Conservation (phyloP, 106 monocot species). For the Apostasia shenzhenica region DNA sequence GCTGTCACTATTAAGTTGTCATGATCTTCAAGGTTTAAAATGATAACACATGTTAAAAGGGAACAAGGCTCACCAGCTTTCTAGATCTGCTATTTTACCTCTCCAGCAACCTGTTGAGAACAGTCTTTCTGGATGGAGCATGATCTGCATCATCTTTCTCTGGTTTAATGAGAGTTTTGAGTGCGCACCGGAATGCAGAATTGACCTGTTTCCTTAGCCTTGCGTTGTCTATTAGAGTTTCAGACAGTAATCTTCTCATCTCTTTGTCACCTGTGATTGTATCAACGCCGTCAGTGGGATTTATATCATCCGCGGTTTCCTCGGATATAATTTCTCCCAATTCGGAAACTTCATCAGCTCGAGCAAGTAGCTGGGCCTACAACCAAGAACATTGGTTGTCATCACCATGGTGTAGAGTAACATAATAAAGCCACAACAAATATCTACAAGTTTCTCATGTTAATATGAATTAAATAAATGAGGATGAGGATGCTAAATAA, state of each 20-base stretch:
- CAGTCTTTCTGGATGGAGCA: conserved; percentile 29
- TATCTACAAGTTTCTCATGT: no score
- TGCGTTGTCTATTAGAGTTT: conserved; percentile 70
- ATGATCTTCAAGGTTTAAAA: no score
- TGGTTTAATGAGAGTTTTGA: conserved; percentile 31
- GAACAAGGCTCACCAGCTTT: no score
- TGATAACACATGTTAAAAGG: no score
- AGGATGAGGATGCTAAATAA: no score
- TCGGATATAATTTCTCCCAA: conserved; percentile 9
- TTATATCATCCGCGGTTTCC: conserved; percentile 13
- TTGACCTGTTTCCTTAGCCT: conserved; percentile 63
- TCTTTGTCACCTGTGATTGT: conserved; percentile 27
- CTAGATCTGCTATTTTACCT: no score
- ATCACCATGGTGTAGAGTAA: not conserved
- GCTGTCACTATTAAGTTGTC: no score
- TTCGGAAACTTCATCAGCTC: conserved; percentile 44
- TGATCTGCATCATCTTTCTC: conserved; percentile 45
- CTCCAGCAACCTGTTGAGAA: conserved; percentile 34
- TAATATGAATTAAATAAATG: no score
- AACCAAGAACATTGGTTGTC: not conserved
- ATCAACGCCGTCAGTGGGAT: conserved; percentile 31
- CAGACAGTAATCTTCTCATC: conserved; percentile 46
- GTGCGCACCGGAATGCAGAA: conserved; percentile 41
- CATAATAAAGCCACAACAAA: no score
- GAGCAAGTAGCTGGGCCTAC: conserved; percentile 83